Conservation (phyloP, 768 basidiomycete genomes). For the Termitomyces sp. region DNA sequence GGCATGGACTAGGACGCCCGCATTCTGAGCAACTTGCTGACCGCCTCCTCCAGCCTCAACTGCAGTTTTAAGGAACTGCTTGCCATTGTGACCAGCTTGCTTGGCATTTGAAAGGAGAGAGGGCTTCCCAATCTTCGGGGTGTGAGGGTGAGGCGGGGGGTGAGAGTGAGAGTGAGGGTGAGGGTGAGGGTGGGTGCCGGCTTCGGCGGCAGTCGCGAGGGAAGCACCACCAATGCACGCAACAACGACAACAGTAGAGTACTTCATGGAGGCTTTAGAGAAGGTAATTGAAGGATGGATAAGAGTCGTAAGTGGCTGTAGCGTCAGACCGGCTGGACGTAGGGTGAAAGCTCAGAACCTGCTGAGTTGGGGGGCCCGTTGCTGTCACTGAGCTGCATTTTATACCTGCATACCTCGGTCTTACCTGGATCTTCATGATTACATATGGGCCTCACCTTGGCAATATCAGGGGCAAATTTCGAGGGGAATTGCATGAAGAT, state of each 20-base stretch:
- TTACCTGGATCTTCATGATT: not conserved
- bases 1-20: not conserved
- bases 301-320: not conserved
- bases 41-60: not conserved
- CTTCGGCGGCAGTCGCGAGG: conserved; percentile 2
- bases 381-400: not conserved
- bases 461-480: not conserved
- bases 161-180: not conserved
- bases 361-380: conserved; percentile 12
- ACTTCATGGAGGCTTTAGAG: conserved; percentile 11
- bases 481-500: not conserved
- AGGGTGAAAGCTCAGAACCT: conserved; percentile 12
- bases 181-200: not conserved
- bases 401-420: conserved; percentile 1
- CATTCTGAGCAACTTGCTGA: not conserved
- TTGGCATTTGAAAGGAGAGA: not conserved
- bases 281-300: not conserved
- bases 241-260: conserved; percentile 11
- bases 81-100: not conserved
- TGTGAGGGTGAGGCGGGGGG: not conserved
- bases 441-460: not conserved
- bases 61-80: not conserved
- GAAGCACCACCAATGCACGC: conserved; percentile 13
- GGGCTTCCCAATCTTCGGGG: not conserved
- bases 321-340: conserved; percentile 14